phyloP scores from a whole-genome alignment of 2,329 filamentous ascomycete genomes.

The Paecilomyces fulvus region DNA sequence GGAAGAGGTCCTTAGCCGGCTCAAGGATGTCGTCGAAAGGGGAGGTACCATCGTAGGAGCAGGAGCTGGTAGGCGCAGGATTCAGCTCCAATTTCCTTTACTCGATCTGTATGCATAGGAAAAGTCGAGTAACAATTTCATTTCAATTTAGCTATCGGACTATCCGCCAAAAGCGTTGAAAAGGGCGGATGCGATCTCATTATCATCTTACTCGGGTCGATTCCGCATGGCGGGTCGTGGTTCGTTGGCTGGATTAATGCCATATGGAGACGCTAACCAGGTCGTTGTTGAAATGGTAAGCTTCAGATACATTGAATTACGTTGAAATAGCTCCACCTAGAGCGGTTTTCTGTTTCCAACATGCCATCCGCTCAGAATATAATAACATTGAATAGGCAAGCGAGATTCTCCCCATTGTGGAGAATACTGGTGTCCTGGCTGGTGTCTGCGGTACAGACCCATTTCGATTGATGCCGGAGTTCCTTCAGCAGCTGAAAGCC shows the following conservation, averaged over 20 bases:
- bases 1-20: constrained; percentile 46
- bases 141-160: constrained; percentile 48
- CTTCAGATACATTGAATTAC: background rate
- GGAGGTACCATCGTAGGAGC: constrained; percentile 58
- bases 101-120: no score
- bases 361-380: background rate
- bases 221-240: constrained; percentile 66
- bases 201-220: constrained; percentile 62
- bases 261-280: constrained; percentile 62
- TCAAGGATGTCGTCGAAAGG: constrained; percentile 47
- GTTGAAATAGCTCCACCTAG: background rate
- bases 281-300: constrained; percentile 60
- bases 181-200: constrained; percentile 61
- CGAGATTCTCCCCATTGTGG: constrained; percentile 59
- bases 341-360: no score
- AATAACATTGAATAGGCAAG: constrained; percentile 37
- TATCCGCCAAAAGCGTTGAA: constrained; percentile 64
- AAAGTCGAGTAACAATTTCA: background rate
- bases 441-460: constrained; percentile 65
- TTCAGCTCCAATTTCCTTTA: background rate
- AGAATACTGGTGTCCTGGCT: constrained; percentile 57
- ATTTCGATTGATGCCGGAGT: constrained; percentile 53
- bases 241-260: constrained; percentile 61
- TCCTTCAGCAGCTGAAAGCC: constrained; percentile 51
- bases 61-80: constrained; percentile 45